Evolutionary conservation across 2,329 filamentous ascomycete species (phyloP), one percentile per base, ranked within the genome.

Genomic region (Rhynchosporium agropyri): DNA sequence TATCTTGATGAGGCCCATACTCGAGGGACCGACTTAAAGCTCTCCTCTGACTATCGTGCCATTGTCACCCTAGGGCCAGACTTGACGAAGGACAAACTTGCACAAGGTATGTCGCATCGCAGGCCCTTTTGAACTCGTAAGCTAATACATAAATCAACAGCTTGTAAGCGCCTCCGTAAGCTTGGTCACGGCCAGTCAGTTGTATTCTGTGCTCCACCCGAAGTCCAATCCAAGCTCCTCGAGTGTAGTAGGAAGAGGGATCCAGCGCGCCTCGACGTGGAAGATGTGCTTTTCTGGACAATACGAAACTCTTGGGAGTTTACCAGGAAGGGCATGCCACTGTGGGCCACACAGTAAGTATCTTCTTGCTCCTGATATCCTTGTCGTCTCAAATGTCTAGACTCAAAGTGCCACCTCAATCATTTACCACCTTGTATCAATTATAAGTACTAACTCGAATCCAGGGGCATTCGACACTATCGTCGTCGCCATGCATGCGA

Each of bases 151-250:
- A 10, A 26, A 9, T 59, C 2, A 13, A 13, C 43, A 84, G 87
- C 87, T 0, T 89, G 87, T 63, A 90, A 89, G 86, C 75, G 89
- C n/a, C 86, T 92, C 83, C 75, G 89, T 10, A 84, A 87, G 63
- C 78, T 93, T 0, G 89, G 87, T 0, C 76, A 84, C 2, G 87
- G 87, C 0, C 89, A 92, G 67, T 85, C 84, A 0, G 81, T 91
- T 0, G 76, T 83, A 0, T 90, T 90, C 57, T 84, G 81, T 60
- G 74, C 86, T 0, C 80, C 85, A 0, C 70, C 78, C 0, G 89
- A 91, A 62, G 84, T 91, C 3, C 75, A 82, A 10, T 74, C 70
- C 0, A 84, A 83, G 63, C 86, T 90, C 15, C 63, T 72, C 0
- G 67, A 74, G 2, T 48, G 69, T 0, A 63, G 49, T n/a, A 58